Evolutionary conservation across 805 yeast genomes (phyloP), one percentile per base, ranked within the genome.

Genomic region (Sugiyamaella floridensis): DNA sequence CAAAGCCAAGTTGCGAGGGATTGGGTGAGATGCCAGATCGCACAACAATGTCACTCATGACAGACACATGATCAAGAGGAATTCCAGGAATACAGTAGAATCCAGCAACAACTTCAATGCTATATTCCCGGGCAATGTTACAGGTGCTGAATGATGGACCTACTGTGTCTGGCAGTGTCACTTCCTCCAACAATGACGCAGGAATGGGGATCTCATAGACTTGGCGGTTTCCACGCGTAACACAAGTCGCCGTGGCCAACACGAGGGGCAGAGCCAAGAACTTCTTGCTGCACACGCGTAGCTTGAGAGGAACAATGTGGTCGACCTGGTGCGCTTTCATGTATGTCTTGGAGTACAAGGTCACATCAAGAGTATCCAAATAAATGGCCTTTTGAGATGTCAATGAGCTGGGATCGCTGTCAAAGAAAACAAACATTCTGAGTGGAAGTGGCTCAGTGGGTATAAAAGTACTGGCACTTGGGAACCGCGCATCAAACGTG

Each of bases 61-160:
- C 43, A n/a, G 53, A 45, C 8, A 54, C 63, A 40, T 54, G 53
- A 37, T 59, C 58, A 7, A 44, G 37, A 11, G 50, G 47, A 10
- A 40, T 16, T 2, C 32, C 16, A 20, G 51, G 55, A n/a, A 20
- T 41, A 22, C 52, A 46, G 15, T 32, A 14, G 28, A 74, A 58
- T 1, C 72, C 73, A 4, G 65, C 70, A 1, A 58, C 56, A 11
- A 77, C 60, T 40, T 60, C 63, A 42, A 79, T 50, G 4, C 60
- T 56, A 59, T 80, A 79, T n/a, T 54, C 57, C 40, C 85, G 70
- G 10, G 69, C 61, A 19, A 83, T 72, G 59, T 81, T 82, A 60
- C 86, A 81, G 4, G 82, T 75, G 22, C 62, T 65, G 63, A 84
- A 83, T 16, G 77, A 65, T 1, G 87, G 86, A 1, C 81, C 68